phyloP scores from a whole-genome alignment of 768 basidiomycete genomes.

The Lanmaoa rubissima region DNA sequence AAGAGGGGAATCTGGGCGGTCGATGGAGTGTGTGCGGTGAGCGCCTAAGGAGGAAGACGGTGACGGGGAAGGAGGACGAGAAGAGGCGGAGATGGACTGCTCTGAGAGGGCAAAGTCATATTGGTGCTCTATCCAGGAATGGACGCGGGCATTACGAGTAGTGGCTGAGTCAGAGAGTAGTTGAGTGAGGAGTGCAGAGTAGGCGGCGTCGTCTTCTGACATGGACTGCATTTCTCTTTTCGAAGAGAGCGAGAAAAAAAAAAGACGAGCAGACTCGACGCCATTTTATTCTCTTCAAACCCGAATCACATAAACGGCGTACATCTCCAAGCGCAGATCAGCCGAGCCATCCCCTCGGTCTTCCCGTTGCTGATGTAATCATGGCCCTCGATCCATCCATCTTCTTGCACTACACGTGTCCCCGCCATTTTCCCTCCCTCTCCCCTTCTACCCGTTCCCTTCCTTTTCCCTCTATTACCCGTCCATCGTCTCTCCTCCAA shows the following conservation, averaged over 20 bases:
- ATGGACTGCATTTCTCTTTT: slow-evolving; percentile 14
- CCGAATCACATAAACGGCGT: slow-evolving; percentile 19
- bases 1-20: slow-evolving; percentile 32
- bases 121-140: slow-evolving; percentile 37
- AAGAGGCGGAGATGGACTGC: slow-evolving; percentile 3
- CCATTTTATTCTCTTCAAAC: slow-evolving; percentile 23
- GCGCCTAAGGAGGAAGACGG: slow-evolving; percentile 34
- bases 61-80: slow-evolving; percentile 26
- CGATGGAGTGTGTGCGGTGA: slow-evolving; percentile 18
- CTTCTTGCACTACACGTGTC: background rate
- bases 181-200: slow-evolving; percentile 29
- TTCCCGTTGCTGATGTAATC: slow-evolving; percentile 17
- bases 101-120: slow-evolving; percentile 35
- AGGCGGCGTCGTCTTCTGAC: slow-evolving; percentile 33
- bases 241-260: background rate
- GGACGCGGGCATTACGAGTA: slow-evolving; percentile 29
- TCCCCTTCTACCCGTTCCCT: background rate
- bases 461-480: background rate
- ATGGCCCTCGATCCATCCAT: background rate
- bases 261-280: background rate
- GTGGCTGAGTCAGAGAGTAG: slow-evolving; percentile 24
- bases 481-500: background rate
- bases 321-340: slow-evolving; percentile 14
- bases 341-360: slow-evolving; percentile 15
- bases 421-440: background rate